phyloP scores from a whole-genome alignment of 148 eudicot genomes.

The Amaranthus palmeri region DNA sequence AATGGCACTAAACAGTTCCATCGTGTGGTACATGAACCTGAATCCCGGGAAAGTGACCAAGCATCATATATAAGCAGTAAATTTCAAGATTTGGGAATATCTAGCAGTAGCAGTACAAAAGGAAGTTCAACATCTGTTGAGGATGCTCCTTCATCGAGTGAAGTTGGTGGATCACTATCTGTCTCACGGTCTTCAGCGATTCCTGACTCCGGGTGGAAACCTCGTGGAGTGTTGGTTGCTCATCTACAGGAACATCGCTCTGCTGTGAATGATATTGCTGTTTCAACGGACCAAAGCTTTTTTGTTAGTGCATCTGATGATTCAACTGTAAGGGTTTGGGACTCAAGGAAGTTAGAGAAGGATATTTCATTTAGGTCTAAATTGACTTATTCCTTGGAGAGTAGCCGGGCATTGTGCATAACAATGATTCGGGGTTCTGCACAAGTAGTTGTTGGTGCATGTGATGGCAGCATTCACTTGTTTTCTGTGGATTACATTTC shows the following conservation, averaged over 20 bases:
- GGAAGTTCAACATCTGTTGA: conserved; percentile 44
- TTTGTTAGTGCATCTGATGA: conserved; percentile 97
- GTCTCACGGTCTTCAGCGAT: conserved; percentile 52
- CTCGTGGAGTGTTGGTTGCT: conserved; percentile 97
- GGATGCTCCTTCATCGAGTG: conserved; percentile 44
- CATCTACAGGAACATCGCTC: conserved; percentile 96
- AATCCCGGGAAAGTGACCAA: conserved; percentile 68
- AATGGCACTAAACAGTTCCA: conserved; percentile 71
- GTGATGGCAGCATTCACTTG: conserved; percentile 80
- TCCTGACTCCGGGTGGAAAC: conserved; percentile 96
- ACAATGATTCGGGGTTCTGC: conserved; percentile 73
- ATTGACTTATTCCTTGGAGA: conserved; percentile 82
- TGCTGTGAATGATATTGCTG: conserved; percentile 86
- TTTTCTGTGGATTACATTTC: conserved; percentile 89
- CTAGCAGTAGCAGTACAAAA: conserved; percentile 42
- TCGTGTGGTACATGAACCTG: conserved; percentile 94
- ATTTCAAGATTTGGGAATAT: conserved; percentile 61
- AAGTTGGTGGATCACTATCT: conserved; percentile 47
- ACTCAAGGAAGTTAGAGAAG: conserved; percentile 88
- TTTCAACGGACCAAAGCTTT: conserved; percentile 78
- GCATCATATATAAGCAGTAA: conserved; percentile 44
- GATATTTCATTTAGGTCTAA: conserved; percentile 96
- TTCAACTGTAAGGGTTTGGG: conserved; percentile 98
- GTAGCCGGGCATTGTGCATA: conserved; percentile 74
- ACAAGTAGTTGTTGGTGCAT: conserved; percentile 83